Evolutionary conservation across 176 grass and related monocot species (phyloP), one percentile per base, ranked within the genome.

Genomic region (Musa itinerans): DNA sequence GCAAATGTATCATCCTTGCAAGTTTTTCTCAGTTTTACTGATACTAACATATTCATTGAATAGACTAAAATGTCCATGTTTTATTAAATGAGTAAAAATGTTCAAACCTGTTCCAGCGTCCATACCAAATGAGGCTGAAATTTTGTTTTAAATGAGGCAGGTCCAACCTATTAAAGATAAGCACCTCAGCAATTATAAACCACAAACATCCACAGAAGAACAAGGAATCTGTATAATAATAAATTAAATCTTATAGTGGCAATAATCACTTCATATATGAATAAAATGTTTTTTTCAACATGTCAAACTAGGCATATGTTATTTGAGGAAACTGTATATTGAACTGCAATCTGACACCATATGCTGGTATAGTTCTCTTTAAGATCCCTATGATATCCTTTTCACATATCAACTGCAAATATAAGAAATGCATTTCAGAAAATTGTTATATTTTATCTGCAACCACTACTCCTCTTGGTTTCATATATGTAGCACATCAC

Each of bases 41-140:
- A 43, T 43, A 43, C 34, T 43, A 43, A 43, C 16, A 62, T 17
- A 52, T 51, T 71, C 34, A n/a, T 71, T 74, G 13, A 26, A 43
- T 43, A 43, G 34, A 5, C 3, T 43, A 43, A 43, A 43, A 43
- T 43, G 34, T 43, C 34, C 34, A 43, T 43, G 34, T 24, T 79
- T 54, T 55, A 61, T 10, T 13, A 26, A 8, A 19, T n/a, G 61
- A 75, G 70, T 49, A 61, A 65, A 79, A 76, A 21, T n/a, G 65
- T 16, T 52, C 17, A 71, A 76, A 65, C 94, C 88, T 97, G 86
- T 66, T 97, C 87, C 50, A 97, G 71, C 0, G 79, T 80, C 90
- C 90, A 97, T 43, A 91, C 63, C 77, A 97, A 73, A 54, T 87
- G 82, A 80, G 94, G 90, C 68, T 82, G 88, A 89, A 89, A 83